phyloP scores from a whole-genome alignment of 257 asterid species.

The Gentiana dahurica region DNA sequence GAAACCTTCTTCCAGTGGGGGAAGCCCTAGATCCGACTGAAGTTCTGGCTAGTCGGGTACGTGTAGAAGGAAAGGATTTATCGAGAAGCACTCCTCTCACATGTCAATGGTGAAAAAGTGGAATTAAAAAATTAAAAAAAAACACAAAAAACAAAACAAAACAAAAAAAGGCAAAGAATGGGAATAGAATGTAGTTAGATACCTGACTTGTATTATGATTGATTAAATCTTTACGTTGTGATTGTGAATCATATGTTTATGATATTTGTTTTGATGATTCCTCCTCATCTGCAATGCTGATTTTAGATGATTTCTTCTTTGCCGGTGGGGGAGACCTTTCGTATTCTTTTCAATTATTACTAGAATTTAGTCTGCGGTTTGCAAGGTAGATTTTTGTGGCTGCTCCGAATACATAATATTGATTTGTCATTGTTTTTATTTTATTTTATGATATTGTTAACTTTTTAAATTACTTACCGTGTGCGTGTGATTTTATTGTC shows the following conservation, averaged over 20 bases:
- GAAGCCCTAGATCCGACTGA: conserved; percentile 61
- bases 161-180: not conserved
- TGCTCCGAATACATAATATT: too few species aligned
- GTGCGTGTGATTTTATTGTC: too few species aligned
- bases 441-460: too few species aligned
- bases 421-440: too few species aligned
- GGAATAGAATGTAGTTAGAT: conserved; percentile 7
- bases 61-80: not conserved
- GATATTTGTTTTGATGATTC: conserved; percentile 17
- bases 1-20: conserved; percentile 36
- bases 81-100: not conserved
- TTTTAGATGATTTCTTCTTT: not conserved
- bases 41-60: conserved; percentile 2
- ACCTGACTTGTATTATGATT: conserved; percentile 35
- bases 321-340: not conserved
- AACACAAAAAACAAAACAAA: not conserved
- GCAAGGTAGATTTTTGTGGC: too few species aligned
- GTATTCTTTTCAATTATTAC: not conserved
- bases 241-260: too few species aligned
- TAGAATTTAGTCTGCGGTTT: not conserved
- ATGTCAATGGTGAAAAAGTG: conserved; percentile 1
- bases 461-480: too few species aligned
- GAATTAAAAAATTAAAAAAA: not conserved
- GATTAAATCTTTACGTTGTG: conserved; percentile 8
- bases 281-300: conserved; percentile 7